Conservation (phyloP, 1,284 basidiomycete species). For the Fomitopsis palustris region DNA sequence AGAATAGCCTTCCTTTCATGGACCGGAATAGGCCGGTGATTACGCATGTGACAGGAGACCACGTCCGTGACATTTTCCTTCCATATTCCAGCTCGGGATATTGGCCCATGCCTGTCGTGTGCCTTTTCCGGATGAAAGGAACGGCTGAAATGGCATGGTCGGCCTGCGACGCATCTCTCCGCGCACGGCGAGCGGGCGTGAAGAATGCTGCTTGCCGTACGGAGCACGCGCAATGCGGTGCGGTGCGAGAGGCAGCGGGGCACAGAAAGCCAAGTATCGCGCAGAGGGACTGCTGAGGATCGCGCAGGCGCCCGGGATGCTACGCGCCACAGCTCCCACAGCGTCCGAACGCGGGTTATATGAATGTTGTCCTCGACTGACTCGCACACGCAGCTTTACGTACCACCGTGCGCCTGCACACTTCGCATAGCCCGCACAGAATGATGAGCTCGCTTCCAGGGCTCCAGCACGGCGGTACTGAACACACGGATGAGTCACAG, state of each 20-base stretch:
- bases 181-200: background rate
- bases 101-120: too few relatives aligned
- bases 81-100: too few relatives aligned
- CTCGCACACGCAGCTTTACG: background rate
- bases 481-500: background rate
- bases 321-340: background rate
- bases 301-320: background rate
- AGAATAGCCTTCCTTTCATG: too few relatives aligned
- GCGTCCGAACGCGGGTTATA: background rate
- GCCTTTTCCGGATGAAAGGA: too few relatives aligned
- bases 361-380: background rate
- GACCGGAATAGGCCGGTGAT: too few relatives aligned
- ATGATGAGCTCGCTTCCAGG: background rate
- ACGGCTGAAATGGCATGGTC: conserved; percentile 13
- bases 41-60: too few relatives aligned
- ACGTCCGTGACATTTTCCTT: too few relatives aligned
- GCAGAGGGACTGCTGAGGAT: background rate
- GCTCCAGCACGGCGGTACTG: background rate
- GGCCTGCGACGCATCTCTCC: background rate
- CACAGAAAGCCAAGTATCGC: background rate
- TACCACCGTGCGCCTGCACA: background rate
- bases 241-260: background rate
- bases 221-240: background rate
- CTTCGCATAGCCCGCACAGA: background rate
- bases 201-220: background rate